Base-by-base conservation (phyloP, 768 basidiomycete species). In the Ephemerocybe angulata region DNA sequence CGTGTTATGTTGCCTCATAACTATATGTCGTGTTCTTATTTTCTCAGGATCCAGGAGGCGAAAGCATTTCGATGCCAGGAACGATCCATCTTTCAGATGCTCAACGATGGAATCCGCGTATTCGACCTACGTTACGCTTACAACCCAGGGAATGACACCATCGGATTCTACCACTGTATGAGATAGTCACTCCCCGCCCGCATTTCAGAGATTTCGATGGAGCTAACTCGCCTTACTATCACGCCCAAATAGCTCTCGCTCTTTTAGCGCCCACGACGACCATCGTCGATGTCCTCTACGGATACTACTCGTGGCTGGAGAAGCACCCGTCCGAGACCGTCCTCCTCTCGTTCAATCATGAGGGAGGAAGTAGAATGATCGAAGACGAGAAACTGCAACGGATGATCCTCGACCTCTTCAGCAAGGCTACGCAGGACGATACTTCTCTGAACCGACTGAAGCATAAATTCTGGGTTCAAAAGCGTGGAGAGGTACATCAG, bases 311-410 rank as follows among this genome's bases (percentile, higher is more conserved):
- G 37, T 83, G 80, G 78, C 71, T 83, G 13, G 71, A 80, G 55
- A 66, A 71, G 21, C 79, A 83, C 53, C 76, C 77, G 1, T 77
- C 77, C 0, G 81, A 83, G 60, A 75, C 79, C 1, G 67, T 83
- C 4, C 68, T 81, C 13, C 70, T 79, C 19, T 81, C 78, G 0
- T 60, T 83, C 42, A 82, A 81, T 54, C 71, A 77, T 52, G 80
- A 82, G 61, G 62, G 71, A 13, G 74, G 73, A 25, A 76, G 73
- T 0, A 77, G 76, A 3, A 79, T 76, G 2, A 73, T 74, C 4
- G 63, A 77, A 51, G 76, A 78, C 28, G 57, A 67, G 2, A 68
- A 71, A 1, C 67, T 81, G 12, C 73, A 80, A 53, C 69, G 72
- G 47, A 70, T 70, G 52, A 66, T 78, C 3, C 76, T 73, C 56